Evolutionary conservation across 2,329 filamentous ascomycete species (phyloP).

Genomic region (Annulohypoxylon truncatum): DNA sequence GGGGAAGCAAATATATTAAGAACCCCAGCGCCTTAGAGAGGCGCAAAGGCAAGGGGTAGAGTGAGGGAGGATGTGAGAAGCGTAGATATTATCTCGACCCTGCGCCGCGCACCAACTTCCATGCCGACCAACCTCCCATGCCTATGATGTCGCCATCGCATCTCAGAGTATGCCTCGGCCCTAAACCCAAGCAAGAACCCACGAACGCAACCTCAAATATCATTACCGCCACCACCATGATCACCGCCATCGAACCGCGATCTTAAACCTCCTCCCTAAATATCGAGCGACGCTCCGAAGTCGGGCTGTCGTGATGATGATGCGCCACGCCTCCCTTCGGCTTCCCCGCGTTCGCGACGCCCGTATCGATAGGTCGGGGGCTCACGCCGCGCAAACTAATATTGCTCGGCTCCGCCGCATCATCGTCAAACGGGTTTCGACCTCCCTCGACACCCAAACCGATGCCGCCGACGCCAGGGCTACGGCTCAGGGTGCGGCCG

Average conservation of each 20-base stretch:
- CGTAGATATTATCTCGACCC: slow-evolving; percentile 9
- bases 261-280: slow-evolving; percentile 47
- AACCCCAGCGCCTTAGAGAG: background rate
- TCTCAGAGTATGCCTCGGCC: background rate
- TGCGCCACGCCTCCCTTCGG: slow-evolving; percentile 14
- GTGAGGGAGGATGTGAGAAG: background rate
- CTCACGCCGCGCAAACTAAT: slow-evolving; percentile 76
- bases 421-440: slow-evolving; percentile 77
- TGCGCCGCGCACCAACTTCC: background rate
- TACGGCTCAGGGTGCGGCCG: slow-evolving; percentile 59
- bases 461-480: slow-evolving; percentile 54
- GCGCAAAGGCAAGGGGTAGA: background rate
- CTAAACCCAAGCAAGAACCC: background rate
- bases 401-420: slow-evolving; percentile 70
- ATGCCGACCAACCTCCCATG: no score
- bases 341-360: slow-evolving; percentile 17
- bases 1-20: background rate
- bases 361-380: slow-evolving; percentile 75
- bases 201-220: background rate
- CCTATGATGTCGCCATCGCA: no score
- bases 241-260: background rate
- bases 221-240: background rate
- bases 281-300: slow-evolving; percentile 48
- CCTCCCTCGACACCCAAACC: slow-evolving; percentile 46
- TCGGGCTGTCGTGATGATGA: slow-evolving; percentile 45